Conservation (phyloP, 768 basidiomycete genomes). For the Paxillus ammoniavirescens region DNA sequence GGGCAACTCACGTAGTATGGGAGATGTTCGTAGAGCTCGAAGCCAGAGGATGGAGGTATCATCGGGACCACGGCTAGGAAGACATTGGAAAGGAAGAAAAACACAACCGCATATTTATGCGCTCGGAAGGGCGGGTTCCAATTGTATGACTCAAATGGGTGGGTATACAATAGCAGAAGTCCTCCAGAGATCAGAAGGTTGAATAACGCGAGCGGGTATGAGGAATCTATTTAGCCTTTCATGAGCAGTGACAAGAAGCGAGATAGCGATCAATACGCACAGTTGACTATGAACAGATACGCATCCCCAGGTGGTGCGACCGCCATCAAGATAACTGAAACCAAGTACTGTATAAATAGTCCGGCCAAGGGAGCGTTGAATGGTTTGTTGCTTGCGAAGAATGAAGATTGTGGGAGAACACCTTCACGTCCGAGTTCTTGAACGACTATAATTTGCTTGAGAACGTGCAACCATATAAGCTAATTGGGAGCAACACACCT, state of each 20-base stretch:
- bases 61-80: conserved; percentile 64
- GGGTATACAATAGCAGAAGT: conserved; percentile 59
- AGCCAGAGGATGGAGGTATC: conserved; percentile 55
- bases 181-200: conserved; percentile 62
- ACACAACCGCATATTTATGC: conserved; percentile 44
- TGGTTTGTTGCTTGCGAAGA: conserved; percentile 71
- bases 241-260: background rate
- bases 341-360: conserved; percentile 57
- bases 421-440: conserved; percentile 76
- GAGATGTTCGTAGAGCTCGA: conserved; percentile 51
- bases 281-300: conserved; percentile 66
- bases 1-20: conserved; percentile 63
- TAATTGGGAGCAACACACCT: conserved; percentile 38
- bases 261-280: conserved; percentile 36
- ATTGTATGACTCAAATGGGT: conserved; percentile 38
- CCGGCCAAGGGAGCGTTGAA: conserved; percentile 67
- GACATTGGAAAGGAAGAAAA: conserved; percentile 65
- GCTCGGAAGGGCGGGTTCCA: conserved; percentile 71
- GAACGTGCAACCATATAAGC: background rate
- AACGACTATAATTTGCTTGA: conserved; percentile 43
- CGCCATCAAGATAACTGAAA: conserved; percentile 55
- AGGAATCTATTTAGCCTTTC: conserved; percentile 41
- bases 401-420: conserved; percentile 59
- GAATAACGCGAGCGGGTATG: conserved; percentile 57
- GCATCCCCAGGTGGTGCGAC: conserved; percentile 70